Percentiles rank a stretch among this genome's conserved stretches.
Evolutionary conservation across 306 rosid genomes (phyloP).

Genomic region (Vicia sativa): DNA sequence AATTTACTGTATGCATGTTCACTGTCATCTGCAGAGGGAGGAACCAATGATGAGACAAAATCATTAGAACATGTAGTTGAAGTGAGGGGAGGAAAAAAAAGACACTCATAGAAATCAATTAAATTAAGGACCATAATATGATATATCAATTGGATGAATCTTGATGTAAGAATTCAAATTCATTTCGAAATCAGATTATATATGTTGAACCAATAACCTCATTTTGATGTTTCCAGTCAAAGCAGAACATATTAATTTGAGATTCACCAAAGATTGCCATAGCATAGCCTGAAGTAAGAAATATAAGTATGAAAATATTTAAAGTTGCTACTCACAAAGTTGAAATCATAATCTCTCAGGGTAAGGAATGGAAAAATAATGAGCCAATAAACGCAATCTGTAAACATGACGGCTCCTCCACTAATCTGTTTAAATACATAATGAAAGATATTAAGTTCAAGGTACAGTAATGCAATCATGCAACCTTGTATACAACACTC

Average conservation of each 20-base stretch:
- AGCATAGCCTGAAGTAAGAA: slow-evolving; percentile 7
- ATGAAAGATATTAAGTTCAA: slow-evolving; percentile 28
- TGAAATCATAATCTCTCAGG: slow-evolving; percentile 54
- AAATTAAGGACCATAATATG: slow-evolving; percentile 8
- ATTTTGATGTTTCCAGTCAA: background rate
- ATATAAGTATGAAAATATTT: slow-evolving; percentile 12
- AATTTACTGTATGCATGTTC: slow-evolving; percentile 71
- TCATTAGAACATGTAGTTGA: slow-evolving; percentile 12
- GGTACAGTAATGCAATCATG: slow-evolving; percentile 25
- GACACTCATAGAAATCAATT: background rate
- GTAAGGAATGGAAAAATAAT: slow-evolving; percentile 72
- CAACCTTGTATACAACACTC: background rate
- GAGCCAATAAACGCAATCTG: slow-evolving; percentile 65
- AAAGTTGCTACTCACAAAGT: slow-evolving; percentile 53
- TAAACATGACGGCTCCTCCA: slow-evolving; percentile 80
- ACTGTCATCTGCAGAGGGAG: slow-evolving; percentile 65
- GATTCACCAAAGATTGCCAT: background rate
- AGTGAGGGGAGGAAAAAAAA: background rate
- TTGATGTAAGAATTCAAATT: slow-evolving; percentile 31
- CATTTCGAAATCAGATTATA: slow-evolving; percentile 7
- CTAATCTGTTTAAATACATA: slow-evolving; percentile 49
- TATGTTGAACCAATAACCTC: slow-evolving; percentile 2
- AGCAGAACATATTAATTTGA: slow-evolving; percentile 13
- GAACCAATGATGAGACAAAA: slow-evolving; percentile 34
- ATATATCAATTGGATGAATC: slow-evolving; percentile 17